Evolutionary conservation across 306 rosid genomes (phyloP).

Genomic region (Clitoria ternatea): DNA sequence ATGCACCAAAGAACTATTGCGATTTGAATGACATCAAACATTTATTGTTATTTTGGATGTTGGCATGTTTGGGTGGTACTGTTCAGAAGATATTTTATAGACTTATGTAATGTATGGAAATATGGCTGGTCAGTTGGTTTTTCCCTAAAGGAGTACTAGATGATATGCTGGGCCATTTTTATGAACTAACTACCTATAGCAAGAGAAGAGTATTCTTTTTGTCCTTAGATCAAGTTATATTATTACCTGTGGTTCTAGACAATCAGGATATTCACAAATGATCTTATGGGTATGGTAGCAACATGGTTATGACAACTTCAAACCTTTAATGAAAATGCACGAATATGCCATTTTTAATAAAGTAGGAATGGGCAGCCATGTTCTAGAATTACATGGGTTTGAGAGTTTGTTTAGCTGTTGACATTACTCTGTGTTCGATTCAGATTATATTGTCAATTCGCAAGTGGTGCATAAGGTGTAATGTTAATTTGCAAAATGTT

Average conservation of each 20-base stretch:
- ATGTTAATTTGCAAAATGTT: not conserved
- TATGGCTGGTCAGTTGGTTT: not conserved
- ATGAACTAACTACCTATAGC: not conserved
- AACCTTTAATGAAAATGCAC: not conserved
- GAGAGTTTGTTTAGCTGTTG: not conserved
- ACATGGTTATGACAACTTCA: not conserved
- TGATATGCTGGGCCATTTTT: not conserved
- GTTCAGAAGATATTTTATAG: not conserved
- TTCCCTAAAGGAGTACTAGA: not conserved
- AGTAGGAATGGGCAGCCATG: not conserved
- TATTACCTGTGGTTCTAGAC: not conserved
- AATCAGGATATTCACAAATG: not conserved
- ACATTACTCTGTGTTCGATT: not conserved
- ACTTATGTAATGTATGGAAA: not conserved
- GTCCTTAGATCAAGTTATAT: not conserved
- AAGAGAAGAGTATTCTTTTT: not conserved
- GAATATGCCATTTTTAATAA: not conserved
- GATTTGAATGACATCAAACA: not conserved
- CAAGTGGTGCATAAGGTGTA: not conserved
- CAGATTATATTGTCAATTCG: not conserved
- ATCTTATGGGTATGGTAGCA: not conserved
- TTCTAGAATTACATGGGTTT: not conserved
- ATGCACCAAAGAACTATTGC: not conserved
- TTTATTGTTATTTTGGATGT: not conserved
- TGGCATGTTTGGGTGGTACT: constrained; percentile 6